Base-by-base conservation (phyloP, 192 early-diverging fungal species). In the Phycomyces blakesleeanus region DNA sequence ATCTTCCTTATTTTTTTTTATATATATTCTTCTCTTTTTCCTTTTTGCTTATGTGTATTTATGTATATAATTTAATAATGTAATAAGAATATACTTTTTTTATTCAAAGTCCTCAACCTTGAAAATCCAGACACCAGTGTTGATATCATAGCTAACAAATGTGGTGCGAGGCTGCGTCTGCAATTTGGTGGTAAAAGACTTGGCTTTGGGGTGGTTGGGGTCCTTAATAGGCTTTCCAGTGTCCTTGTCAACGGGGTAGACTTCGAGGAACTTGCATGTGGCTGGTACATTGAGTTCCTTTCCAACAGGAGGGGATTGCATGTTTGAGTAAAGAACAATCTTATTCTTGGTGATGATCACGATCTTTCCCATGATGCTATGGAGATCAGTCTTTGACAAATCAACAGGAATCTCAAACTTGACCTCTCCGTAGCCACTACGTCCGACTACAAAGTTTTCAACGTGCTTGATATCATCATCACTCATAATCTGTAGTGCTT, bases 41-140 rank as follows among this genome's bases (percentile, higher is more conserved):
- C 12, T 47, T 18, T 34, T 34, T 34, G 7, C 7, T 34, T 34
- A 47, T 47, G 11, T 47, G 11, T 47, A 47, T 6, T 18, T 47
- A 47, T n/a, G 11, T 47, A 47, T 18, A 47, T 47, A 47, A n/a
- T 18, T 18, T 2, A n/a, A 47, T 47, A 14, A 2, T 3, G 12
- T 52, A 34, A 14, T 52, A 27, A 47, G 24, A 16, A 44, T 56
- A 9, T 41, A 40, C 20, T 14, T 8, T 10, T 20, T 15, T 39
- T 0, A 12, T 38, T 56, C 89, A 69, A 91, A 91, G 65, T 94
- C 89, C 60, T 93, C 80, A 8, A 99, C 97, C 15, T 81, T 68
- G 76, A 99, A 99, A n/a, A 76, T 86, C 97, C 97, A 99, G 0
- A 80, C 81, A 20, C 95, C 94, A 15, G 85, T 84, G 10, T 78